Evolutionary conservation across 1,284 basidiomycete genomes (phyloP).

Genomic region (Ceratobasidium sp.): DNA sequence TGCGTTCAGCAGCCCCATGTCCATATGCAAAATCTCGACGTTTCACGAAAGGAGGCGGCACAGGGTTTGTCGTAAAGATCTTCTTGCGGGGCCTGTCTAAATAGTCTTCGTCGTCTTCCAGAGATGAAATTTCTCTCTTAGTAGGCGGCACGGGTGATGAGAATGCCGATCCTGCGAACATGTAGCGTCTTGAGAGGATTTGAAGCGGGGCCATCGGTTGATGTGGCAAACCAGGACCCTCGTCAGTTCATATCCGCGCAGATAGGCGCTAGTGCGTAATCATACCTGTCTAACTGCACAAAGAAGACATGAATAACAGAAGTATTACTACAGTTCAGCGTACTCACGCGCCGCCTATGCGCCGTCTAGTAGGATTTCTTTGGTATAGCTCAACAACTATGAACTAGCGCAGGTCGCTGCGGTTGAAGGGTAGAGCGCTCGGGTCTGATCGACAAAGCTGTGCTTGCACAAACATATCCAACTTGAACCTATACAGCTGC

Average conservation of each 20-base stretch:
- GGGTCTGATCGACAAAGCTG: not conserved
- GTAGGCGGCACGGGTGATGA: not conserved
- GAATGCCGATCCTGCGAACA: conserved; percentile 20
- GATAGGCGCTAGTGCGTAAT: not conserved
- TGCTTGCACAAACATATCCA: not conserved
- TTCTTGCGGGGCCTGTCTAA: conserved; percentile 45
- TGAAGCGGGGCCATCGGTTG: conserved; percentile 20
- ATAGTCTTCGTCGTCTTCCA: conserved; percentile 46
- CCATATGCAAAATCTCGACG: conserved; percentile 45
- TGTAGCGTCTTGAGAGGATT: conserved; percentile 3
- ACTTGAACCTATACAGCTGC: no score
- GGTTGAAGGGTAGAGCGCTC: not conserved
- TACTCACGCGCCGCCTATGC: conserved; percentile 14
- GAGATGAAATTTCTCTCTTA: conserved; percentile 40
- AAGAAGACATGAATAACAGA: not conserved
- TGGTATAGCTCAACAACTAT: not conserved
- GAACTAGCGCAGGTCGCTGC: not conserved
- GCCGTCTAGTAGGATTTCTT: not conserved
- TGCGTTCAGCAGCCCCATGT: conserved; percentile 40
- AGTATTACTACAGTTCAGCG: not conserved
- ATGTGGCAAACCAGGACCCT: not conserved
- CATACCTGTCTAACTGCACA: not conserved
- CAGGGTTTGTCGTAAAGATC: conserved; percentile 45
- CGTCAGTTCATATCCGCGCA: not conserved
- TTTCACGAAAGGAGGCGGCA: conserved; percentile 43